Base-by-base conservation (phyloP, 306 rosid genomes). In the Abrus precatorius region DNA sequence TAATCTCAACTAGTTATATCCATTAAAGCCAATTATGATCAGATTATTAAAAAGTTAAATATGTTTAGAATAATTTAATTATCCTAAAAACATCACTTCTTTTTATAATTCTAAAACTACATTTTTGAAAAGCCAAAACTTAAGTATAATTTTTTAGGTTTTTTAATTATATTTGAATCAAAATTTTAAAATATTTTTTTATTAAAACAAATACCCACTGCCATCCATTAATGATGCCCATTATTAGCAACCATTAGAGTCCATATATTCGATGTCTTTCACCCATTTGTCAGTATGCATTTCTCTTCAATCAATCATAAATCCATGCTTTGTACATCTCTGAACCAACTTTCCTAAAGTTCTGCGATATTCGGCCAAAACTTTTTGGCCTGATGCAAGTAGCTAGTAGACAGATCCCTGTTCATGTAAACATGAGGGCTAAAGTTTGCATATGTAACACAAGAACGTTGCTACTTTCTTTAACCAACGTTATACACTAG, bases 321-420 rank as follows among this genome's bases (percentile, higher is more conserved):
- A 1, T 40, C 14, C 33, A 1, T 8, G 4, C 14, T 3, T 41
- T 20, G 14, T 14, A 11, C 52, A 34, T 82, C 48, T 9, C 30
- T 33, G 32, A 7, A 48, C 49, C 38, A 9, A 29, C 78, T 50
- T 63, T 14, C 41, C 49, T 1, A 43, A 34, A 6, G 8, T 72
- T 36, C 4, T n/a, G 50, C 30, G 13, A 67, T 47, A 67, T 75
- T 65, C 30, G 20, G 10, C 68, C 74, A 20, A 38, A 12, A 61
- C 28, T 40, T 69, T 63, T 36, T 75, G 54, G 14, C 69, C 43
- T 14, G 28, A 67, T 53, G 76, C 44, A 76, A 5, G 55, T 78
- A 66, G 36, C n/a, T 61, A 27, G 10, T n/a, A 12, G 50, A 65
- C 47, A 41, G 12, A 47, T 32, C 60, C 69, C 43, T 57, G 44